phyloP scores from a whole-genome alignment of 257 asterid genomes.

The Jacaranda copaia region DNA sequence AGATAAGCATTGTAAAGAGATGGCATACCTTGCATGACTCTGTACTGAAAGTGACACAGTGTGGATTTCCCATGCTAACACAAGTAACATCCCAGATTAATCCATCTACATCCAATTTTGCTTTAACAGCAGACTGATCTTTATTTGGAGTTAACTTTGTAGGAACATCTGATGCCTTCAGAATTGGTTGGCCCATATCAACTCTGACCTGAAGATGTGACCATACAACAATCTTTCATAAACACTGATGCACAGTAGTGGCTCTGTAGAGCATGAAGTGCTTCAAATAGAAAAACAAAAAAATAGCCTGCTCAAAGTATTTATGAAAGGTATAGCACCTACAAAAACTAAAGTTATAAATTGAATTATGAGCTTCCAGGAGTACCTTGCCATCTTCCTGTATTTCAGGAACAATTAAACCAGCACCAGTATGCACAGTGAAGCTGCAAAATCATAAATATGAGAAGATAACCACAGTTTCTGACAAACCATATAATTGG shows the following conservation, averaged over 20 bases:
- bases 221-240: constrained; percentile 22
- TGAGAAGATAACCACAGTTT: constrained; percentile 7
- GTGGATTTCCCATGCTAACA: constrained; percentile 96
- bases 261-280: neutral
- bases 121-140: constrained; percentile 70
- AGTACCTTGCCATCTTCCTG: constrained; percentile 92
- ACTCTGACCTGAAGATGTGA: constrained; percentile 70
- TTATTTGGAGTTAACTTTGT: constrained; percentile 72
- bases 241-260: neutral
- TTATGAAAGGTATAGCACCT: neutral
- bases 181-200: constrained; percentile 95
- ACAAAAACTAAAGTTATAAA: neutral
- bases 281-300: neutral
- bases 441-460: constrained; percentile 56
- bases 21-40: constrained; percentile 53
- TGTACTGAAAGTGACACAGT: constrained; percentile 74
- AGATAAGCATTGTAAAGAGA: neutral
- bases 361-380: constrained; percentile 2
- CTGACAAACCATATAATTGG: neutral
- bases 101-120: constrained; percentile 69
- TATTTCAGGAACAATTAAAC: constrained; percentile 87
- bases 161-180: constrained; percentile 92
- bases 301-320: neutral
- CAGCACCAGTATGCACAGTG: constrained; percentile 92
- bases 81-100: constrained; percentile 77